Evolutionary conservation across 352 stramenopile species (phyloP), one percentile per base, ranked within the genome.

Genomic region (Phytopythium kandeliae): DNA sequence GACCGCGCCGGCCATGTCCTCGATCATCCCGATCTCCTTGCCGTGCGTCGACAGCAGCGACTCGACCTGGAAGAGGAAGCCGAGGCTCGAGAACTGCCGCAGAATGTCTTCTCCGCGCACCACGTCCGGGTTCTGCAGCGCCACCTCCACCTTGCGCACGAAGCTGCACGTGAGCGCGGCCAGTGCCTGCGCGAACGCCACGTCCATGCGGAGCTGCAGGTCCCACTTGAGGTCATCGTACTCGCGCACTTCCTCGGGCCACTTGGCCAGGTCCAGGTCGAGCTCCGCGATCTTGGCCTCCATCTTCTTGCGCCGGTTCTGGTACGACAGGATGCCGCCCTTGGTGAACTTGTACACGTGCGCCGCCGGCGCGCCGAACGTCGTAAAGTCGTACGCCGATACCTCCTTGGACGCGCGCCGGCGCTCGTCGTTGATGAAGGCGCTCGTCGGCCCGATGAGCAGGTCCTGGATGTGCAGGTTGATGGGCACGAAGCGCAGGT

Each of bases 11-110:
- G 75, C 78, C 74, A 97, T 89, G 65, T 97, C 89, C 67, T 96
- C 78, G 13, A 99, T 72, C 96, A 98, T 98, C 25, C 90, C 91
- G 28, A 98, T 86, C 61, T 99, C 96, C 57, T 98, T 97, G 48
- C 95, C 94, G 43, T 97, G 90, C 7, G 96, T 97, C 58, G 84
- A 97, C 7, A 99, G 60, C 17, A 99, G 69, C 3, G 91, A 96
- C 63, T 98, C 93, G 42, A 98, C 78, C 7, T 95, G 82, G 60
- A 93, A 95, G 6, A 95, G 63, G 43, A 90, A 95, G 11, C 85
- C 85, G 16, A 95, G 51, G n/a, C 68, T 87, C 15, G 78, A 91
- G 51, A 92, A 67, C 51, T 92, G 76, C 3, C 82, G 73, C n/a
- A 95, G 55, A 53, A 91, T 89, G 55, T 89, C 72, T 62, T 92